Conservation (phyloP, 768 basidiomycete genomes). For the Tubosaeta sp. region DNA sequence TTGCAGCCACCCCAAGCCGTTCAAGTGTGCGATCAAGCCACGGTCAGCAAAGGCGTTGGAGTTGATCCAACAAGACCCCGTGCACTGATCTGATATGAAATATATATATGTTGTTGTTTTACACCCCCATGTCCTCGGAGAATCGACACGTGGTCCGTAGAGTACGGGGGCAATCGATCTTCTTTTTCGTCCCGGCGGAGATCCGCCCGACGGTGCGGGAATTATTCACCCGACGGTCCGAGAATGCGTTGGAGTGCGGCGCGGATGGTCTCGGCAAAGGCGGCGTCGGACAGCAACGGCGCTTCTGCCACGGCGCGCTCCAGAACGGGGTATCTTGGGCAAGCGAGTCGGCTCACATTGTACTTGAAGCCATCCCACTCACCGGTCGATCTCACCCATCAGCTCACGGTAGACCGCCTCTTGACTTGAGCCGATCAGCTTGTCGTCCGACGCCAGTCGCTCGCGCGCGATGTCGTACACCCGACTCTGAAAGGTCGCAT, state of each 20-base stretch:
- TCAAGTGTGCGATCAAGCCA: conserved; percentile 57
- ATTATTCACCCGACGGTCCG: conserved; percentile 27
- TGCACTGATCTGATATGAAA: conserved; percentile 9
- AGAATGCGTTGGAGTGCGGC: conserved; percentile 44
- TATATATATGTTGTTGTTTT: too few relatives aligned
- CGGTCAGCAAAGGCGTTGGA: conserved; percentile 54
- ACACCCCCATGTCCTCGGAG: conserved; percentile 10
- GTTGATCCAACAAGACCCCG: conserved; percentile 46
- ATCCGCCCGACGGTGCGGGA: neutral
- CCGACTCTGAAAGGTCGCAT: conserved; percentile 49
- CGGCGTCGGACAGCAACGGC: conserved; percentile 44
- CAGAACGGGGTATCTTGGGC: conserved; percentile 52
- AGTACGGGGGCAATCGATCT: too few relatives aligned
- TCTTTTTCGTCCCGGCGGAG: too few relatives aligned
- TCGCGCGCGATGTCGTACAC: conserved; percentile 60
- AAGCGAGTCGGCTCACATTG: neutral
- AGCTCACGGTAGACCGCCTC: conserved; percentile 58
- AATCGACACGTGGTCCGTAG: neutral
- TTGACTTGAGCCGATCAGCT: conserved; percentile 47
- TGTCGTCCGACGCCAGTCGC: conserved; percentile 50
- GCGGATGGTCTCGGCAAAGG: conserved; percentile 42
- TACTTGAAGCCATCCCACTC: neutral
- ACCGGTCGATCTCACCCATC: conserved; percentile 72
- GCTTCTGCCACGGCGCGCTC: conserved; percentile 57
- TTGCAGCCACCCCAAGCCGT: conserved; percentile 55